A percentile compares a stretch with the other conserved stretches of the same genome.
These are phyloP conservation scores for Cornus kousa DNA, from an alignment of 148 eudicot genomes.

Conservation along the genomic window DNA sequence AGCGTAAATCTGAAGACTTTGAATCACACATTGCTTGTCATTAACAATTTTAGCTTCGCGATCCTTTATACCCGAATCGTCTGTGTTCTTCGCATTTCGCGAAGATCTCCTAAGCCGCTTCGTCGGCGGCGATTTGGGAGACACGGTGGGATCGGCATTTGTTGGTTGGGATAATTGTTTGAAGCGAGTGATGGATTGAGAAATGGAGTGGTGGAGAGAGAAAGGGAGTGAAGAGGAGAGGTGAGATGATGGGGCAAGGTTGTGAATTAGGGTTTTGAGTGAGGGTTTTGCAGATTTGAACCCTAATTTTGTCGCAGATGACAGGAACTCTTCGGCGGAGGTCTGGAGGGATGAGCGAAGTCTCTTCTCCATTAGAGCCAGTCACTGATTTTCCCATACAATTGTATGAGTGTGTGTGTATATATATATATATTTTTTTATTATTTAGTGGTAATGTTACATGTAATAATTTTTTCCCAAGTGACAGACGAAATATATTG, in stretches of 20 bases:
- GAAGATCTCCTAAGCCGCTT: conserved; percentile 43
- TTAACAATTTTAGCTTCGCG: conserved; percentile 17
- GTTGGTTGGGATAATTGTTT: conserved; percentile 26
- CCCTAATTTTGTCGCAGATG: conserved; percentile 52
- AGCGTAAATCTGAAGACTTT: conserved; percentile 50
- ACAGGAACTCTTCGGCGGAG: conserved; percentile 74
- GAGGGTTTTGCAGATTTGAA: conserved; percentile 63
- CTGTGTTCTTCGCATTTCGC: conserved; percentile 17
- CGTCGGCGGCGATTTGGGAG: conserved; percentile 19
- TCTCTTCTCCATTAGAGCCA: conserved; percentile 67
- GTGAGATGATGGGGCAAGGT: conserved; percentile 39
- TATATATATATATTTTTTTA: background rate
- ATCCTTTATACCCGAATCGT: conserved; percentile 17
- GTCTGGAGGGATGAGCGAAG: conserved; percentile 70
- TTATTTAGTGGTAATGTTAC: too few species aligned
- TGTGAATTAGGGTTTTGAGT: conserved; percentile 64
- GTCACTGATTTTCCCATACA: background rate
- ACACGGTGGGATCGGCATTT: conserved; percentile 23
- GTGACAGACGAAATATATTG: conserved; percentile 14
- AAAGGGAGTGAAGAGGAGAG: conserved; percentile 57
- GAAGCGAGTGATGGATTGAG: conserved; percentile 46
- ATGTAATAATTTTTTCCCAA: too few species aligned
- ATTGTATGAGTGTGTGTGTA: background rate
- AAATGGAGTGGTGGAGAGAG: conserved; percentile 55
- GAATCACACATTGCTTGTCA: conserved; percentile 16